These are phyloP conservation scores for Podosphaera leucotricha DNA, from an alignment of 2,329 filamentous ascomycete genomes.

Conservation along the genomic window DNA sequence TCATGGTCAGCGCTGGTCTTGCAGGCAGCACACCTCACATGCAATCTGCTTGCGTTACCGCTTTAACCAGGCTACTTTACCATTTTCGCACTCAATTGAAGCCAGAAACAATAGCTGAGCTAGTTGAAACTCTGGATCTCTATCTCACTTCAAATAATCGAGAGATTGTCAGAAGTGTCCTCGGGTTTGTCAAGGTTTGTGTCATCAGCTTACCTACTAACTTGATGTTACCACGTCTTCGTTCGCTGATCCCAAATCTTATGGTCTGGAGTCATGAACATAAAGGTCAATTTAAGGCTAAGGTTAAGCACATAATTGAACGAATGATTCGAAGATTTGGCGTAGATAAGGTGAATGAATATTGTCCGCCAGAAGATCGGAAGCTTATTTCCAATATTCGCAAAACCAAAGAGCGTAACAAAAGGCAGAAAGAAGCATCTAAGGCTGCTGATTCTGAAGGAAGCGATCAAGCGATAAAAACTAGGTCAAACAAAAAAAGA, in stretches of 20 bases:
- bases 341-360: constrained; percentile 51
- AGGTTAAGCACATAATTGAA: constrained; percentile 96
- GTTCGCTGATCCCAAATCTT: constrained; percentile 62
- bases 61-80: constrained; percentile 77
- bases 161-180: constrained; percentile 81
- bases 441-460: constrained; percentile 31
- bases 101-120: constrained; percentile 47
- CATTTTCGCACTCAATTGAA: constrained; percentile 58
- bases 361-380: constrained; percentile 64
- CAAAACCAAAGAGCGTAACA: constrained; percentile 77
- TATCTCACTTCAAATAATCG: constrained; percentile 93
- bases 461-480: constrained; percentile 32
- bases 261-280: constrained; percentile 96
- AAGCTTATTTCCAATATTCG: constrained; percentile 88
- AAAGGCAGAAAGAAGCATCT: constrained; percentile 60
- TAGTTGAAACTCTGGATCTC: constrained; percentile 86
- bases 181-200: constrained; percentile 93
- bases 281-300: constrained; percentile 88
- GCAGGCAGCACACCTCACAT: constrained; percentile 87
- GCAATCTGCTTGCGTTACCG: constrained; percentile 92
- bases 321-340: constrained; percentile 83
- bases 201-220: constrained; percentile 64
- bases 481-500: constrained; percentile 26
- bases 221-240: constrained; percentile 55
- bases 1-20: constrained; percentile 90